Percentiles rank a stretch among this genome's conserved stretches.
phyloP scores from a whole-genome alignment of 2,329 filamentous ascomycete species.

The Microascus cirrosus region DNA sequence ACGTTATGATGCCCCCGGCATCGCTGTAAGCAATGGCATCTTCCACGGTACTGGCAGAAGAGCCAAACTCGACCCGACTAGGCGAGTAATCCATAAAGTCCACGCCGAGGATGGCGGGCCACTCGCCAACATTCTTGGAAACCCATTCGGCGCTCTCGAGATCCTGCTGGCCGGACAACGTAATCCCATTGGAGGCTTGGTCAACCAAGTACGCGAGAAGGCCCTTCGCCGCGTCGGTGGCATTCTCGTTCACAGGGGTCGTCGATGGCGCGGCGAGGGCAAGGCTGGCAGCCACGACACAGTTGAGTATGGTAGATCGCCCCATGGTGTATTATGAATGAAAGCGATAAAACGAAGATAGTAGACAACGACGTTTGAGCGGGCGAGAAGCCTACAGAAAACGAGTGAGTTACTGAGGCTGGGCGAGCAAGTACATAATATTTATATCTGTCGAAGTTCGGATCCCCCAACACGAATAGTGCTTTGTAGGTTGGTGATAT shows the following conservation, averaged over 20 bases:
- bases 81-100: constrained; percentile 34
- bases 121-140: constrained; percentile 29
- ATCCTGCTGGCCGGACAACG: constrained; percentile 35
- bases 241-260: neutral
- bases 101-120: constrained; percentile 30
- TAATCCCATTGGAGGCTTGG: neutral
- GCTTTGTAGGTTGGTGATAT: neutral
- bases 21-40: constrained; percentile 18
- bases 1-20: neutral
- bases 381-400: too few relatives aligned
- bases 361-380: too few relatives aligned
- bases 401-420: neutral
- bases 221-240: neutral
- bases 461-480: neutral
- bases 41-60: neutral
- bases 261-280: neutral
- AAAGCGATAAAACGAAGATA: neutral
- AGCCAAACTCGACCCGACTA: neutral
- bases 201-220: neutral
- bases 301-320: neutral
- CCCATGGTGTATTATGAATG: neutral
- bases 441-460: neutral
- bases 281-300: neutral
- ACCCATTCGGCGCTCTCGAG: constrained; percentile 29
- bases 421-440: neutral